Evolutionary conservation across 805 yeast species (phyloP).

Genomic region (Yarrowia phangngaensis): DNA sequence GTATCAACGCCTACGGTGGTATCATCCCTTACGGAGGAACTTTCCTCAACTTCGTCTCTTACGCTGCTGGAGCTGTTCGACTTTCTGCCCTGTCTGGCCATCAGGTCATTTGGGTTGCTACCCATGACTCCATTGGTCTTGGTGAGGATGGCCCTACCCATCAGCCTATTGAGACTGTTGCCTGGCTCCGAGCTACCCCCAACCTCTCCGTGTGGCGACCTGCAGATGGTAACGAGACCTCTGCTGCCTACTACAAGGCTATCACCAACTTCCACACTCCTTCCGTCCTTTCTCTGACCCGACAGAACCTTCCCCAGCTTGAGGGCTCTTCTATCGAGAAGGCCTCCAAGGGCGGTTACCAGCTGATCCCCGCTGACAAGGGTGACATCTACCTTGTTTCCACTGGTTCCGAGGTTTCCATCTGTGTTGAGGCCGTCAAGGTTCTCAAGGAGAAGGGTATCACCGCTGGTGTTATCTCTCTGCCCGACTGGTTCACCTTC

Average conservation of each 20-base stretch:
- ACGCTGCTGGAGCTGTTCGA: constrained; percentile 51
- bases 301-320: constrained; percentile 83
- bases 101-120: constrained; percentile 49
- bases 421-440: constrained; percentile 80
- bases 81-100: constrained; percentile 47
- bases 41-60: constrained; percentile 83
- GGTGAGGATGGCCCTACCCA: constrained; percentile 58
- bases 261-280: constrained; percentile 58
- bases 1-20: constrained; percentile 59
- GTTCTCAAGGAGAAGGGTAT: constrained; percentile 59
- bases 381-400: constrained; percentile 76
- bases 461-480: constrained; percentile 78
- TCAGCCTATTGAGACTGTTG: constrained; percentile 50
- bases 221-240: constrained; percentile 49
- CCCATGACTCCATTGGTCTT: constrained; percentile 54
- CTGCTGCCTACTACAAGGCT: constrained; percentile 56
- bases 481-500: constrained; percentile 91
- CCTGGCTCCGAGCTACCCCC: constrained; percentile 50
- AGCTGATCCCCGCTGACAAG: constrained; percentile 53
- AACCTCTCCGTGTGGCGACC: constrained; percentile 49
- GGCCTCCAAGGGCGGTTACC: constrained; percentile 94
- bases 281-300: constrained; percentile 64
- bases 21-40: constrained; percentile 94
- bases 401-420: constrained; percentile 90
- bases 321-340: constrained; percentile 88